Conservation (phyloP, 2,329 filamentous ascomycete species). For the Alternaria hordeiaustralica region DNA sequence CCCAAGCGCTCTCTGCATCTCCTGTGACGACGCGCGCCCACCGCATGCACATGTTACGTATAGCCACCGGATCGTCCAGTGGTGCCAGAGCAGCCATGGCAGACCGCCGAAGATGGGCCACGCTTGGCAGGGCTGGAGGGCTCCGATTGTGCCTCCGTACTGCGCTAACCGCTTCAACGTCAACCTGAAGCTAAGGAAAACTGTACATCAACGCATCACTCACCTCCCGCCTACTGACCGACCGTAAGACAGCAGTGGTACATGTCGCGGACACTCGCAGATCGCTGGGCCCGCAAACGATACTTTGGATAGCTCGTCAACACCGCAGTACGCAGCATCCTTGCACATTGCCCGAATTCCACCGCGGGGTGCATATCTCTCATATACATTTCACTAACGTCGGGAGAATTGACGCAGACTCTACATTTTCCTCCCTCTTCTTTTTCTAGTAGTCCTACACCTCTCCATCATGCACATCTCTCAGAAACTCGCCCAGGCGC, state of each 20-base stretch:
- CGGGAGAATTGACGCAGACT: conserved; percentile 3
- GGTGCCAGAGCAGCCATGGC: conserved; percentile 3
- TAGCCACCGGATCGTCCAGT: background rate
- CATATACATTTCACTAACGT: conserved; percentile 7
- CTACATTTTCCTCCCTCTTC: conserved; percentile 2
- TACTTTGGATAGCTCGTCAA: conserved; percentile 51
- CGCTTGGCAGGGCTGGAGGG: conserved; percentile 16
- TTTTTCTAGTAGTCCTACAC: background rate
- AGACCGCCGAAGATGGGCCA: conserved; percentile 14
- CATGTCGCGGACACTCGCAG: conserved; percentile 63
- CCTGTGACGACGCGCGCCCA: background rate
- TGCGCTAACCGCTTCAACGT: conserved; percentile 26
- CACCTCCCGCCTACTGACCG: conserved; percentile 2
- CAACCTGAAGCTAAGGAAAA: conserved; percentile 23
- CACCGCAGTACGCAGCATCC: conserved; percentile 24
- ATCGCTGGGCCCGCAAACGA: conserved; percentile 56
- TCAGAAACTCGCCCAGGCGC: conserved; percentile 84
- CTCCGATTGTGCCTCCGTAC: conserved; percentile 25
- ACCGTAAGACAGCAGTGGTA: conserved; percentile 38
- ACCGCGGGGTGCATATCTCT: conserved; percentile 28
- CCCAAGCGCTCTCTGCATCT: background rate
- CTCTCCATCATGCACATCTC: conserved; percentile 85
- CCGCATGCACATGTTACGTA: background rate
- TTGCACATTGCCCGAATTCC: conserved; percentile 26
- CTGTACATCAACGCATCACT: conserved; percentile 22